These are phyloP conservation scores for Eucalyptus decipiens DNA, from an alignment of 345 rosid species.

Conservation along the genomic window DNA sequence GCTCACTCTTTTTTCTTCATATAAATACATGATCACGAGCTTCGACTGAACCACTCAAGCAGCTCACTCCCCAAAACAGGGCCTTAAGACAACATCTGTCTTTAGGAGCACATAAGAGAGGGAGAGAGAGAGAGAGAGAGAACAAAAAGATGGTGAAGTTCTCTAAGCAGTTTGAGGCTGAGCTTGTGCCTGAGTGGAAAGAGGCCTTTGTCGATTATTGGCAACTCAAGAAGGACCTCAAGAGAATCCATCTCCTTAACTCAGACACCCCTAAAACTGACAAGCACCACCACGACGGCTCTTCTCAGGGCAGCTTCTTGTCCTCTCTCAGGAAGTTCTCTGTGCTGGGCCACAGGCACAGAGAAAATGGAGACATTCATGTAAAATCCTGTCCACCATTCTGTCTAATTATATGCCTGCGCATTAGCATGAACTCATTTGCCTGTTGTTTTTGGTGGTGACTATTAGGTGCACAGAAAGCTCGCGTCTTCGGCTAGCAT, in stretches of 20 bases:
- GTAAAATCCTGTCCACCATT: constrained; percentile 12
- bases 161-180: constrained; percentile 84
- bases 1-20: not conserved
- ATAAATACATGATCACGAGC: not conserved
- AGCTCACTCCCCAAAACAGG: not conserved
- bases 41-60: not conserved
- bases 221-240: constrained; percentile 79
- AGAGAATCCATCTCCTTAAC: constrained; percentile 19
- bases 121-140: not conserved
- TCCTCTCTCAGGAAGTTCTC: constrained; percentile 39
- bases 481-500: constrained; percentile 57
- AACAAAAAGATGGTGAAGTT: constrained; percentile 68
- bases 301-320: constrained; percentile 3
- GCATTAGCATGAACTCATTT: not conserved
- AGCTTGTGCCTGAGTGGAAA: constrained; percentile 98
- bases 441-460: not conserved
- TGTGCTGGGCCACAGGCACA: constrained; percentile 21
- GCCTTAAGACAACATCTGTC: not conserved
- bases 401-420: not conserved
- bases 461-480: constrained; percentile 65
- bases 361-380: constrained; percentile 59
- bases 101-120: not conserved
- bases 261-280: not conserved
- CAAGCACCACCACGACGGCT: not conserved
- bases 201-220: constrained; percentile 95